These are phyloP conservation scores for Vitellaria paradoxa DNA, from an alignment of 179 eudicot species.

Conservation along the genomic window DNA sequence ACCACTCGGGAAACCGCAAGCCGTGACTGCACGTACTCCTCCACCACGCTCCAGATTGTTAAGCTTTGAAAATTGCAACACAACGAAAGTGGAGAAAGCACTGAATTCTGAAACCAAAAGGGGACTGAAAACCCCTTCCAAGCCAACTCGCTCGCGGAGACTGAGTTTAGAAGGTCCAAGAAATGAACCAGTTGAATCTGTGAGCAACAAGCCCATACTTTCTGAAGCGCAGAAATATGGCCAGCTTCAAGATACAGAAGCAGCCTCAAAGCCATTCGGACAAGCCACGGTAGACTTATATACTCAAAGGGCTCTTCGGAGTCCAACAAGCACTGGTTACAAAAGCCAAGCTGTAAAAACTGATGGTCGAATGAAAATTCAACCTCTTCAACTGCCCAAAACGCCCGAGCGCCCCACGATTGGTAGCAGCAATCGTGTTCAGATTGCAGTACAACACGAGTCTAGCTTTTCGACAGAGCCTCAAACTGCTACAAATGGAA, in stretches of 20 bases:
- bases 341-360: slow-evolving; percentile 26
- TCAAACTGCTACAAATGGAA: slow-evolving; percentile 42
- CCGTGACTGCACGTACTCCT: slow-evolving; percentile 32
- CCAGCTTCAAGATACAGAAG: slow-evolving; percentile 1
- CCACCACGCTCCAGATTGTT: slow-evolving; percentile 33
- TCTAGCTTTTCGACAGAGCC: slow-evolving; percentile 18
- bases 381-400: slow-evolving; percentile 37
- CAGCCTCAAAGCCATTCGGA: slow-evolving; percentile 13
- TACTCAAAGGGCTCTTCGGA: slow-evolving; percentile 23
- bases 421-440: slow-evolving; percentile 21
- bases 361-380: slow-evolving; percentile 31
- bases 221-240: background rate
- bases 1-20: slow-evolving; percentile 25
- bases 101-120: slow-evolving; percentile 26
- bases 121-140: slow-evolving; percentile 6
- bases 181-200: slow-evolving; percentile 8
- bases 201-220: background rate
- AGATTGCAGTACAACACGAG: slow-evolving; percentile 13
- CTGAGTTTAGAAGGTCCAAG: slow-evolving; percentile 58
- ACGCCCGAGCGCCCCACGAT: slow-evolving; percentile 44
- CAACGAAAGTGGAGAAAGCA: slow-evolving; percentile 25
- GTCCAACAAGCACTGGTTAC: slow-evolving; percentile 29
- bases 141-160: slow-evolving; percentile 31
- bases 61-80: slow-evolving; percentile 42
- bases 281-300: slow-evolving; percentile 9